Base-by-base conservation (phyloP, 2,329 filamentous ascomycete genomes). In the Apiospora marii region DNA sequence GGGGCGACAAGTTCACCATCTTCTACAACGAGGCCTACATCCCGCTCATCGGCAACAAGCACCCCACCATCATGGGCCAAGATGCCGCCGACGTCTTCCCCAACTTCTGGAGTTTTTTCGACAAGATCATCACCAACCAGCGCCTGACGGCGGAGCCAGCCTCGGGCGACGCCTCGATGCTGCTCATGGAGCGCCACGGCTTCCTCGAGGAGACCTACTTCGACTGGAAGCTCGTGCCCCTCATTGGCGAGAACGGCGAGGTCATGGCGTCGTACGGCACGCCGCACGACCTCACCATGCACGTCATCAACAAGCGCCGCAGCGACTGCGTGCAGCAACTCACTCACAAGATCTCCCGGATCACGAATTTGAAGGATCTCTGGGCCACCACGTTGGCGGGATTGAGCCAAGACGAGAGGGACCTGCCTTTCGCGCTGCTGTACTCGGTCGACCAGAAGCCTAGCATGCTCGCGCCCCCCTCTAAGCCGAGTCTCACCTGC, bases 181-280 rank as follows among this genome's bases (percentile, higher is more conserved):
- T 83, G 22, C 77, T 80, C 13, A 79, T 83, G 58, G 76, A 81
- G 30, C 74, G 79, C 22, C 70, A 82, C 46, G 82, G 81, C 0
- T 81, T 81, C 69, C 70, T 81, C 0, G 81, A 84, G 70, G 83
- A 84, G 71, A 81, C 78, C 0, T 85, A 84, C 72, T 83, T 83
- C 70, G 82, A 83, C n/a, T 85, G 83, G 83, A 84, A 82, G 27
- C 81, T 84, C 30, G 79, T 82, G 10, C 84, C 84, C 7, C 73
- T 85, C 22, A 82, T 83, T 64, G 80, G 81, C 10, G 79, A 82
- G 3, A 81, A 82, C 27, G 79, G 82, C 19, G 79, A 85, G 53
- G 81, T 81, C 5, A 73, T 73, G 49, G 78, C 75, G 1, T 77
- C 74, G 5, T 78, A 79, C 46, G 74, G 74, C 1, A 76, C 75